A percentile compares a stretch with the other conserved stretches of the same genome.
These are phyloP conservation scores for Nakazawaea ishiwadae DNA, from an alignment of 805 yeast species.

Conservation along the genomic window DNA sequence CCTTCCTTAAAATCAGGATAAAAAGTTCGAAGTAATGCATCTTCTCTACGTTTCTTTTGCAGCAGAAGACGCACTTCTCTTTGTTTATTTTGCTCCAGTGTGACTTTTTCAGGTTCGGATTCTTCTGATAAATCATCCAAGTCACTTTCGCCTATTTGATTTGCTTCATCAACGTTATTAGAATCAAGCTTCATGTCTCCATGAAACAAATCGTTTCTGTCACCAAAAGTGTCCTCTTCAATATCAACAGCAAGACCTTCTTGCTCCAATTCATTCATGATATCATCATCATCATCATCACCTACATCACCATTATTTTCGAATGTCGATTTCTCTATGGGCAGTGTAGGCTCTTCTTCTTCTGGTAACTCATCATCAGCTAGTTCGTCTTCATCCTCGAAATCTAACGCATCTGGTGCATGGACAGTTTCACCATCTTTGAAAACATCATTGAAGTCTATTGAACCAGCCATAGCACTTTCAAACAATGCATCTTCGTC, in stretches of 20 bases:
- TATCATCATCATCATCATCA: slow-evolving; percentile 33
- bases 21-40: slow-evolving; percentile 36
- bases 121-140: slow-evolving; percentile 17
- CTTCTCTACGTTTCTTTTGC: slow-evolving; percentile 27
- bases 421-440: slow-evolving; percentile 57
- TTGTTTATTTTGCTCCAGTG: slow-evolving; percentile 12
- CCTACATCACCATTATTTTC: no score
- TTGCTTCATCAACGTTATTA: slow-evolving; percentile 25
- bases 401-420: slow-evolving; percentile 90
- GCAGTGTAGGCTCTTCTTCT: slow-evolving; percentile 18
- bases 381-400: slow-evolving; percentile 89
- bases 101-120: slow-evolving; percentile 14
- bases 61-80: slow-evolving; percentile 16
- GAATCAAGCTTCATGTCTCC: slow-evolving; percentile 25
- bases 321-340: no score
- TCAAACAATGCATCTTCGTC: slow-evolving; percentile 27
- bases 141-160: slow-evolving; percentile 16
- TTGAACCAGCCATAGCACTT: slow-evolving; percentile 27
- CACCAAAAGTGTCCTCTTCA: slow-evolving; percentile 23
- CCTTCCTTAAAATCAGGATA: slow-evolving; percentile 61
- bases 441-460: slow-evolving; percentile 24
- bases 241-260: slow-evolving; percentile 31
- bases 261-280: slow-evolving; percentile 31
- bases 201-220: slow-evolving; percentile 27
- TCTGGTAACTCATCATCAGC: slow-evolving; percentile 76